Evolutionary conservation across 345 rosid genomes (phyloP), one percentile per base, ranked within the genome.

Genomic region (Gossypium thurberi): DNA sequence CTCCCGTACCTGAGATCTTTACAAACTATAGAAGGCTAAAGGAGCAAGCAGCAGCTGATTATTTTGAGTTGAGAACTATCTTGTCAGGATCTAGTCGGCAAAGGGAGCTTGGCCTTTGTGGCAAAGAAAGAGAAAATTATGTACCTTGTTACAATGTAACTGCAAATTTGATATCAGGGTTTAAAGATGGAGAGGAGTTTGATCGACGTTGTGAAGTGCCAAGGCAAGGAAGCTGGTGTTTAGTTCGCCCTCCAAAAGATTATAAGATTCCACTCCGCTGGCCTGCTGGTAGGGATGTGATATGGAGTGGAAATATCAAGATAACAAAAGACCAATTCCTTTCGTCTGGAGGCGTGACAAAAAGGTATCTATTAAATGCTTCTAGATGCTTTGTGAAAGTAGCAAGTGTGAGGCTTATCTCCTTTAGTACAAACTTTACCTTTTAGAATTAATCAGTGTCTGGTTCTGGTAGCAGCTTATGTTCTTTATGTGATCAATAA

Each of bases 271-370:
- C 99, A 42, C 83, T 93, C 52, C 83, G 91, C 72, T 95, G 99
- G 99, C 99, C 99, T 5, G 82, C 85, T 77, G 98, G 97, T 76
- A 85, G 89, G 81, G 98, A 96, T 82, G 91, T 93, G 68, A 96
- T 96, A 81, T 96, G 99, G 98, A 93, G 88, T 72, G 97, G 86
- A 74, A 96, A 96, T 77, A 92, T 96, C 76, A 91, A 91, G 92
- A 88, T 96, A 63, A 90, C 91, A 15, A 90, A 91, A 78, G 99
- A 96, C 58, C 99, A 93, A 74, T 96, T 96, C 85, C 99, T 96
- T 85, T 89, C 96, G 0, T 96, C 98, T 52, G 98, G 99, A 81
- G 91, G 93, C 78, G 80, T 96, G 87, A 96, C 99, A 42, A 95
- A 94, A 56, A 91, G 98, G 99, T 94, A 77, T 73, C 63, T 74